Evolutionary conservation across 2,329 filamentous ascomycete genomes (phyloP), one percentile per base, ranked within the genome.

Genomic region (Thielaviopsis populi): DNA sequence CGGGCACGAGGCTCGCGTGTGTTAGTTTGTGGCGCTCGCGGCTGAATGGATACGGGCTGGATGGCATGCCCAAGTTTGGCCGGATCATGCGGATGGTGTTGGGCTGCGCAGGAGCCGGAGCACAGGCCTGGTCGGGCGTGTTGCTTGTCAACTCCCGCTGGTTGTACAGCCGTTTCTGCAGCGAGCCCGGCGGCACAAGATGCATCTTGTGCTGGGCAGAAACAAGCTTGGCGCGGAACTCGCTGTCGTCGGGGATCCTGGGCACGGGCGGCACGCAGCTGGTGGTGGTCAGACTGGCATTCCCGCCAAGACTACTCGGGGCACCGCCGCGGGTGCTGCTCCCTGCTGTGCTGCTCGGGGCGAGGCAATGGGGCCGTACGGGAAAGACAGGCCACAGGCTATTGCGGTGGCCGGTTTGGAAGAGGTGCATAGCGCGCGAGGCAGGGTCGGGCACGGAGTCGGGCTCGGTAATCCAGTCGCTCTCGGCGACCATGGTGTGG

Each of bases 381-480:
- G 61, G 46, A 10, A 62, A 40, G 1, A 22, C 6, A 19, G 46
- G 46, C 13, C 48, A 48, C 30, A 42, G 24, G 61, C 61, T 56
- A 17, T 27, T 27, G 53, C 41, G 22, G 4, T 54, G 33, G 50
- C 30, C 30, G 50, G 22, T 22, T 19, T 61, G 59, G 24, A 61
- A 33, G 4, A 42, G 33, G 17, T 27, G 43, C 19, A 40, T 13
- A 40, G n/a, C 24, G 7, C 37, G 33, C n/a, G n/a, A 22, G 24
- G 48, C n/a, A 17, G 61, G 48, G 22, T 62, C 61, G 5, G 19
- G 46, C 7, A 56, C 13, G 2, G 61, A 62, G 50, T 62, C 61
- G 13, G 61, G 46, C 37, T 63, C 61, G 33, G 64, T 63, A 15
- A 65, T 22, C 64, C 64, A 65, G 46, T 65, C 64, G 24, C 58